Percentiles rank a stretch among this genome's conserved stretches.
These are phyloP conservation scores for Pezicula neosporulosa DNA, from an alignment of 2,329 filamentous ascomycete species.

Conservation along the genomic window DNA sequence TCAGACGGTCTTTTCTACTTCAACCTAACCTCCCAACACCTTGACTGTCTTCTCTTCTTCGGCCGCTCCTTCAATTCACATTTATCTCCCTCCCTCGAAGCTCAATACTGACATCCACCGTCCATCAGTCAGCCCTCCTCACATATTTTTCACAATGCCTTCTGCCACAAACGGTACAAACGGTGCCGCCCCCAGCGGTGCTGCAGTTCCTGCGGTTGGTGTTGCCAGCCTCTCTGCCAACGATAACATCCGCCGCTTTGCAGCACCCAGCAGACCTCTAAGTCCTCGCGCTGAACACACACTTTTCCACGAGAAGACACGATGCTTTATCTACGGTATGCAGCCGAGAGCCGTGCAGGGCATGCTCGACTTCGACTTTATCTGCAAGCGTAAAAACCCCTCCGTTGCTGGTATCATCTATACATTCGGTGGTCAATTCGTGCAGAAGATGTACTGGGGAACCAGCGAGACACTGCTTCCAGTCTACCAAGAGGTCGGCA, in stretches of 20 bases:
- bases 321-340: constrained; percentile 99
- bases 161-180: constrained; percentile 24
- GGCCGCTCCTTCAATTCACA: neutral
- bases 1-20: neutral
- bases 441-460: constrained; percentile 99
- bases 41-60: too few species aligned
- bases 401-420: constrained; percentile 99
- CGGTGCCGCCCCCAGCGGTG: constrained; percentile 48
- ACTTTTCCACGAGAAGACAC: constrained; percentile 98
- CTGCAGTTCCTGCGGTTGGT: constrained; percentile 44
- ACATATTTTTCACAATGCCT: constrained; percentile 26
- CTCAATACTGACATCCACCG: neutral
- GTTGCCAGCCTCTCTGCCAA: constrained; percentile 63
- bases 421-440: constrained; percentile 99
- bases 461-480: constrained; percentile 98
- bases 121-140: constrained; percentile 8
- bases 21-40: neutral
- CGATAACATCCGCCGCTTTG: constrained; percentile 98
- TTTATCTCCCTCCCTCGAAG: neutral
- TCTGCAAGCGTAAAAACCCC: constrained; percentile 96
- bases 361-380: constrained; percentile 99
- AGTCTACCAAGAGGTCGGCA: constrained; percentile 91
- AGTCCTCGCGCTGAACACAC: constrained; percentile 85
- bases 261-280: constrained; percentile 85
- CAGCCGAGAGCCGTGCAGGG: constrained; percentile 90